These are phyloP conservation scores for Tolypocladium guangdongense DNA, from an alignment of 2,329 filamentous ascomycete species.

Conservation along the genomic window DNA sequence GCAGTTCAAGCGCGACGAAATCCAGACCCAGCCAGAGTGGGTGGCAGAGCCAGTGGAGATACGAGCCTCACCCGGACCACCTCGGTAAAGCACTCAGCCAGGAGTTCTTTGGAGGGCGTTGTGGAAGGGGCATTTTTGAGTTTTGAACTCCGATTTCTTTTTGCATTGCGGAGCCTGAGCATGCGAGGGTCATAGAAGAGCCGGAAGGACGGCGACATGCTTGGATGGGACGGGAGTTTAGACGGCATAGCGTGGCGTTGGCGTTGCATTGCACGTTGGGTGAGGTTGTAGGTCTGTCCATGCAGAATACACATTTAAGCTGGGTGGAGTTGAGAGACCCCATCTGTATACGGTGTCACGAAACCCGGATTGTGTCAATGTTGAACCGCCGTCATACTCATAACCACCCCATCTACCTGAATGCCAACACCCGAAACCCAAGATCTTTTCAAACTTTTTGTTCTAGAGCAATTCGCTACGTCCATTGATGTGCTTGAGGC, in stretches of 20 bases:
- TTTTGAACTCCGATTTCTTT: neutral
- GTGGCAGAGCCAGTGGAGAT: constrained; percentile 17
- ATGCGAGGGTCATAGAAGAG: neutral
- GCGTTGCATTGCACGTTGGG: constrained; percentile 5
- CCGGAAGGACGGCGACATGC: neutral
- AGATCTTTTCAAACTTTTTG: neutral
- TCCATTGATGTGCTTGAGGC: constrained; percentile 43
- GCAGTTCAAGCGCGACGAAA: constrained; percentile 6
- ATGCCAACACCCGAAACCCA: neutral
- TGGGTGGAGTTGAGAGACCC: neutral
- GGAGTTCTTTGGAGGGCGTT: neutral
- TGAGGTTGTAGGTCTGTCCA: neutral
- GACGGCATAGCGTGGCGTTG: constrained; percentile 24
- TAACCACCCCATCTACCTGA: neutral
- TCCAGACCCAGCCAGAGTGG: constrained; percentile 5
- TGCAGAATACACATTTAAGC: neutral
- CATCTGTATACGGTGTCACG: neutral
- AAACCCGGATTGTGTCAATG: neutral
- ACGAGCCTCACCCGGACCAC: constrained; percentile 7
- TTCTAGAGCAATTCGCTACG: constrained; percentile 8
- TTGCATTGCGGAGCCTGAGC: neutral
- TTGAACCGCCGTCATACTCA: constrained; percentile 1
- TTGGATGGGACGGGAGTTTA: neutral
- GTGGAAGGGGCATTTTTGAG: neutral
- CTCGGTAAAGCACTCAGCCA: neutral